Evolutionary conservation across 148 eudicot genomes (phyloP).

Genomic region (Oxyria digyna): DNA sequence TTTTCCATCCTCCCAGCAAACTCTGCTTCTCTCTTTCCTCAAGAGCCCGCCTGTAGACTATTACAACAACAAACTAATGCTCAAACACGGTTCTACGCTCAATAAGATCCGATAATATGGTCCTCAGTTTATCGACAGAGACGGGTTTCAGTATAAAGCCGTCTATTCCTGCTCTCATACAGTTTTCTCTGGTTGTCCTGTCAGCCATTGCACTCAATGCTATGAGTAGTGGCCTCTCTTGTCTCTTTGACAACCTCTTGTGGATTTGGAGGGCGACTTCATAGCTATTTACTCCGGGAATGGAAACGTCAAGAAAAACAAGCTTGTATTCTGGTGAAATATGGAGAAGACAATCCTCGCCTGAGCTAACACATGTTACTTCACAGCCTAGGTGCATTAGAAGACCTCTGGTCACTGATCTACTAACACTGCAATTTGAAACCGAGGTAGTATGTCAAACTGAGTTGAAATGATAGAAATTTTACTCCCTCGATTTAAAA

Average conservation of each 20-base stretch:
- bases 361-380: conserved; percentile 39
- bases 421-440: conserved; percentile 52
- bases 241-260: conserved; percentile 41
- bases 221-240: conserved; percentile 47
- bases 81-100: conserved; percentile 39
- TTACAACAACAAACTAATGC: background rate
- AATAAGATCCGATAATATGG: conserved; percentile 48
- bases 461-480: no score
- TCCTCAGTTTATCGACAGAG: conserved; percentile 83
- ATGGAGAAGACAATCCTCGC: conserved; percentile 52
- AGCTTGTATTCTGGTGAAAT: conserved; percentile 52
- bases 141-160: conserved; percentile 70
- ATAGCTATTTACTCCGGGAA: conserved; percentile 45
- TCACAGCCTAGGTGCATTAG: conserved; percentile 80
- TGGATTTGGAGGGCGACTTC: conserved; percentile 48
- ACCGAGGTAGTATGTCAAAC: no score
- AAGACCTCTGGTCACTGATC: conserved; percentile 65
- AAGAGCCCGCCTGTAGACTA: background rate
- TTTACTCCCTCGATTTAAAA: no score
- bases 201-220: conserved; percentile 57
- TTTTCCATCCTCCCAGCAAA: background rate
- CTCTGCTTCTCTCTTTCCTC: background rate
- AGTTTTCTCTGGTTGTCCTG: conserved; percentile 41
- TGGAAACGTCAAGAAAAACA: conserved; percentile 46
- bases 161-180: conserved; percentile 64